Evolutionary conservation across 2,329 filamentous ascomycete species (phyloP).

Genomic region (Penicillium brevicompactum): DNA sequence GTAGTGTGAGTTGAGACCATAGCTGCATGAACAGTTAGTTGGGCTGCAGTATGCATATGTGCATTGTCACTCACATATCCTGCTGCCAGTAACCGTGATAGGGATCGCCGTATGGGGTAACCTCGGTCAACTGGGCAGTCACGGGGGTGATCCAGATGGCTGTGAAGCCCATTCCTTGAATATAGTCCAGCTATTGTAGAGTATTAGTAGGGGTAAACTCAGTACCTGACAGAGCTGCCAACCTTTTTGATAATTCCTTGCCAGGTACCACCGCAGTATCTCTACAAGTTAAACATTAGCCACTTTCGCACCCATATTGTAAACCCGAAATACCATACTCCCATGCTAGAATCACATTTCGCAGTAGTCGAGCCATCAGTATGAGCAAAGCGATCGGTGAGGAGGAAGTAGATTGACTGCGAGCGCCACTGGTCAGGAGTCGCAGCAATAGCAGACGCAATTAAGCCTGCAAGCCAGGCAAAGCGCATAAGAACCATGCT

Average conservation of each 20-base stretch:
- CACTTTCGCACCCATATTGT: not conserved
- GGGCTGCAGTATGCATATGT: not conserved
- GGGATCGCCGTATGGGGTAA: constrained; percentile 42
- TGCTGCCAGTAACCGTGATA: constrained; percentile 57
- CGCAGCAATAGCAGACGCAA: constrained; percentile 30
- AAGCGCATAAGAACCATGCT: constrained; percentile 23
- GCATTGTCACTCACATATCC: constrained; percentile 39
- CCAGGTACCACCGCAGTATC: constrained; percentile 51
- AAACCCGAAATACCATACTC: constrained; percentile 17
- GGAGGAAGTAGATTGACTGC: constrained; percentile 49
- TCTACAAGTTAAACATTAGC: constrained; percentile 7
- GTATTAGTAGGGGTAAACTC: not conserved
- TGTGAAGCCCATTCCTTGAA: constrained; percentile 52
- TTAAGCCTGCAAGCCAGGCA: constrained; percentile 21
- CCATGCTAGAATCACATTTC: constrained; percentile 27
- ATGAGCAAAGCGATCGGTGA: constrained; percentile 49
- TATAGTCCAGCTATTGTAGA: constrained; percentile 48
- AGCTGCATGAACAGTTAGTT: constrained; percentile 25
- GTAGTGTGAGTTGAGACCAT: constrained; percentile 59
- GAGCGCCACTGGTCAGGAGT: constrained; percentile 42
- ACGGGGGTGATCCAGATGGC: constrained; percentile 54
- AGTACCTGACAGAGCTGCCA: not conserved
- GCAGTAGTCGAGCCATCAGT: constrained; percentile 43
- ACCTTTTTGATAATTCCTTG: constrained; percentile 46
- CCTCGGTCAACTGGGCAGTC: constrained; percentile 39